These are phyloP conservation scores for Neurospora sublineolata DNA, from an alignment of 495 filamentous ascomycete genomes.

Conservation along the genomic window DNA sequence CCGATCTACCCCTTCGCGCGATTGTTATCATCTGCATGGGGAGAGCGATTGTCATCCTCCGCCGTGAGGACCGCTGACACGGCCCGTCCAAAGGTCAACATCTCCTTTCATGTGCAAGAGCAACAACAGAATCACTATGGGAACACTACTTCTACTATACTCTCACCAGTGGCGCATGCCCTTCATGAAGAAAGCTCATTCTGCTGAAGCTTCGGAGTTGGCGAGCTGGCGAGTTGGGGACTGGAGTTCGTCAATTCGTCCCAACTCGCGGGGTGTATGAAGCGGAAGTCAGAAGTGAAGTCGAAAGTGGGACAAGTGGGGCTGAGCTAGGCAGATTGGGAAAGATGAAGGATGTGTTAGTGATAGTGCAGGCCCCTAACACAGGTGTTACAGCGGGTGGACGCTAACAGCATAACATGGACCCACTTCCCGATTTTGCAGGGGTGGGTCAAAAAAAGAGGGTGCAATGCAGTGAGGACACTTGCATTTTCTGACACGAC, in stretches of 20 bases:
- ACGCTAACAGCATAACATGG: background rate
- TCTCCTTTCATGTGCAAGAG: background rate
- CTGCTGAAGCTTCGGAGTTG: background rate
- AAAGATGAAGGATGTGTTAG: background rate
- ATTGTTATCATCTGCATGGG: background rate
- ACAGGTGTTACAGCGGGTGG: background rate
- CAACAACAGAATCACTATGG: background rate
- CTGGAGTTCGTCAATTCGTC: background rate
- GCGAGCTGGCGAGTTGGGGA: background rate
- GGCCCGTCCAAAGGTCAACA: background rate
- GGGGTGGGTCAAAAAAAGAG: background rate
- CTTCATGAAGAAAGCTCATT: background rate
- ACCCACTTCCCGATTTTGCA: background rate
- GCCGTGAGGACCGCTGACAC: background rate
- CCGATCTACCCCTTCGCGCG: background rate
- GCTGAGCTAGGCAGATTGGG: background rate
- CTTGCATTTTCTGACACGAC: background rate
- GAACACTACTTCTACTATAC: background rate
- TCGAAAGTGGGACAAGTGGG: background rate
- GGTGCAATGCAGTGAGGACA: background rate
- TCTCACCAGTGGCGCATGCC: background rate
- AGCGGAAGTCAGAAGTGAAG: background rate
- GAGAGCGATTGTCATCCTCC: background rate
- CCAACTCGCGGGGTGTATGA: background rate
- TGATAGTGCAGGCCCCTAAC: background rate